phyloP scores from a whole-genome alignment of 768 basidiomycete species.

The Lactarius tabidus region DNA sequence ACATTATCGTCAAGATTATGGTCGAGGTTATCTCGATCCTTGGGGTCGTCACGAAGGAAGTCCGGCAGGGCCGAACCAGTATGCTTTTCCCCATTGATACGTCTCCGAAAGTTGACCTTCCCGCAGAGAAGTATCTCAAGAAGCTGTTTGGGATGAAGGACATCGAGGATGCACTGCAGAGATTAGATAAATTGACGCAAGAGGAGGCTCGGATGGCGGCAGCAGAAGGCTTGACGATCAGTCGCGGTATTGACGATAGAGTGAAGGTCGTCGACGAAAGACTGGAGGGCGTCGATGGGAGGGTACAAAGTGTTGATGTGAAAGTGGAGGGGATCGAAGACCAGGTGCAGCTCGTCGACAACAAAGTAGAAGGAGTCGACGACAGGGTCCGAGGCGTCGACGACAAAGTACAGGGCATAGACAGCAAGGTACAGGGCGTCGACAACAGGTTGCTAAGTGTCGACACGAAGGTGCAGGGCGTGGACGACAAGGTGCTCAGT shows the following conservation, averaged over 20 bases:
- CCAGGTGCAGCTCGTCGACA: background rate
- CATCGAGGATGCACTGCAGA: background rate
- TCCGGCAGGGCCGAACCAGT: background rate
- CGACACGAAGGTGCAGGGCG: no score
- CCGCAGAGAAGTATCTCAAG: background rate
- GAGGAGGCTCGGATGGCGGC: background rate
- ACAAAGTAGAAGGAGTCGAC: no score
- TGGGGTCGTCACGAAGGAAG: background rate
- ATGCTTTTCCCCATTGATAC: background rate
- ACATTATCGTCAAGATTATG: background rate
- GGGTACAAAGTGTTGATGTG: no score
- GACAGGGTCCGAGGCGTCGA: no score
- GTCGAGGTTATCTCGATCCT: background rate
- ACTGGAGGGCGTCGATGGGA: background rate
- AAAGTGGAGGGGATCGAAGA: no score
- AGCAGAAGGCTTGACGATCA: background rate
- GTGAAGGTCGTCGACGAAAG: background rate
- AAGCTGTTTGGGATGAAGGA: background rate
- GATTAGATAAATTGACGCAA: background rate
- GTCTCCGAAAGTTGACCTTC: background rate
- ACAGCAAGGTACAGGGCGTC: no score
- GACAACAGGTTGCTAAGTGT: no score
- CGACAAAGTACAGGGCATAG: no score
- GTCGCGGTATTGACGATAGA: background rate
- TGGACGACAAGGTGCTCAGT: no score